phyloP scores from a whole-genome alignment of 129 eudicot genomes.

The Saussurea involucrata region DNA sequence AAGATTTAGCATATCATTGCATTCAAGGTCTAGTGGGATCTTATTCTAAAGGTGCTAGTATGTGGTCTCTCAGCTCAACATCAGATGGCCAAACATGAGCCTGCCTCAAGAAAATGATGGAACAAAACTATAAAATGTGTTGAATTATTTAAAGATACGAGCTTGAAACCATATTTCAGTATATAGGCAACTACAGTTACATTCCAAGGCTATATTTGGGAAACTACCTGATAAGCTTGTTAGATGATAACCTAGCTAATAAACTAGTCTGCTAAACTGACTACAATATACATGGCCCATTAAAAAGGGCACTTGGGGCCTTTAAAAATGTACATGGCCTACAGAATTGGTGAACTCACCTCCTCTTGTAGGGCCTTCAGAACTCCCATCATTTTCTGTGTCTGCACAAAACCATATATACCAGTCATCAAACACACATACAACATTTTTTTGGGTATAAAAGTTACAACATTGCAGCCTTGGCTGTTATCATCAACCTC shows the following conservation, averaged over 20 bases:
- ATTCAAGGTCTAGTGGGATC: no score
- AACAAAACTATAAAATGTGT: not conserved
- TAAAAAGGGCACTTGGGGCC: not conserved
- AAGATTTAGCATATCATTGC: no score
- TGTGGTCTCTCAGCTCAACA: no score
- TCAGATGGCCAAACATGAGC: no score
- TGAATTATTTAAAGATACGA: not conserved
- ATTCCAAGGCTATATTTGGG: not conserved
- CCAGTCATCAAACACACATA: not conserved
- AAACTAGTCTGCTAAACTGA: not conserved
- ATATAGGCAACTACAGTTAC: no score
- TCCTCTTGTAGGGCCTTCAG: slow-evolving; percentile 24
- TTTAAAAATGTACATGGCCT: not conserved
- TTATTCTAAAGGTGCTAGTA: no score
- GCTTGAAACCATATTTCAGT: no score
- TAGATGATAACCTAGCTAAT: not conserved
- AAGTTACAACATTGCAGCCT: not conserved
- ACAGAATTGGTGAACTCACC: slow-evolving; percentile 11
- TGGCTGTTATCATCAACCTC: not conserved
- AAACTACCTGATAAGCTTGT: not conserved
- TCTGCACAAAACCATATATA: slow-evolving; percentile 14
- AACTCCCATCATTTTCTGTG: slow-evolving; percentile 18
- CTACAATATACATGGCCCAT: not conserved
- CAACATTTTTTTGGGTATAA: not conserved
- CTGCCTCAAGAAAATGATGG: no score